Evolutionary conservation across 768 basidiomycete species (phyloP), one percentile per base, ranked within the genome.

Genomic region (Coprinellus micaceus): DNA sequence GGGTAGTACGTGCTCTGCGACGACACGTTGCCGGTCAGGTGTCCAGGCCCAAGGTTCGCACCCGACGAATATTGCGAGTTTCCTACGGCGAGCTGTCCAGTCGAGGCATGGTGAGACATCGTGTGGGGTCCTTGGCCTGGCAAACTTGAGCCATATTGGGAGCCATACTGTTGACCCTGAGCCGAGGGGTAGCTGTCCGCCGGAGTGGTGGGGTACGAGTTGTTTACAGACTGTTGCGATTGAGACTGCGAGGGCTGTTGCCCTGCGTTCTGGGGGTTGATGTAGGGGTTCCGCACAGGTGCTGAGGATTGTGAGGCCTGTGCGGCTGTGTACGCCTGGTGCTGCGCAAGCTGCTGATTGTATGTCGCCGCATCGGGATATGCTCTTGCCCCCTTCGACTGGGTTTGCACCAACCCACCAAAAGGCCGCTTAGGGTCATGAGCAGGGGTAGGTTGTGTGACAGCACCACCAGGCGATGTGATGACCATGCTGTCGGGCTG

Each of bases 311-410:
- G 87, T 3, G 84, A 79, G 1, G 84, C 84, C 0, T 82, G 83
- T 65, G 91, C 89, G 2, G 91, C 91, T 4, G 89, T 94, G 66
- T 91, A 94, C 9, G 86, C 87, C 70, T 99, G 96, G 64, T 98
- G 96, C 67, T 95, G 93, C 12, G 87, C 88, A 22, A 96, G 82
- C 64, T 96, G 96, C 59, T 96, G 94, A 61, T 94, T 94, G 75
- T 99, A 99, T 1, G 88, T 76, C 7, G 93, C 92, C 0, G 96
- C 94, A 67, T 98, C 95, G 63, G 89, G 89, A 66, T 89, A 96
- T 5, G 92, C 88, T 46, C 93, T 77, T 21, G 88, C 85, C 11
- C 89, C 88, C 67, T 93, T 91, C 7, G 86, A 86, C 62, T 93
- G 88, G n/a, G 89, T 89, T 2, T 91, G 88, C 11, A 96, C 88